Percentiles rank a stretch among this genome's conserved stretches.
Evolutionary conservation across 78 protist species (phyloP).

Genomic region (Chrysochromulina tobinii): DNA sequence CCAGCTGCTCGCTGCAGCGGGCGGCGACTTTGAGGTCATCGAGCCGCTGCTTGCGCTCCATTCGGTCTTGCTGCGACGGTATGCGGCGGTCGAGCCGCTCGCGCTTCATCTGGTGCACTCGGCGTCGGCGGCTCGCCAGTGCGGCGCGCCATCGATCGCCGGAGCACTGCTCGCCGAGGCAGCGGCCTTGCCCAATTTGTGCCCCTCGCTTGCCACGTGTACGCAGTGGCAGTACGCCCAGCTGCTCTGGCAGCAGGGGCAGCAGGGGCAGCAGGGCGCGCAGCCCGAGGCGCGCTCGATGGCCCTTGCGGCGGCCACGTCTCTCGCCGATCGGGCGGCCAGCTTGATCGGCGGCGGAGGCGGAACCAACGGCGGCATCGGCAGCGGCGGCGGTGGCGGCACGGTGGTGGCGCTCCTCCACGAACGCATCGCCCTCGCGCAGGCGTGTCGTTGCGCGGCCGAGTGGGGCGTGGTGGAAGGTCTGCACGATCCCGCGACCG

Average conservation of each 20-base stretch:
- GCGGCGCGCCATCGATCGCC: not conserved
- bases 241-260: not conserved
- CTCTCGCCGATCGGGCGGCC: not conserved
- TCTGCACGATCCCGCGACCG: not conserved
- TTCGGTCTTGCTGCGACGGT: not conserved
- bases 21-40: not conserved
- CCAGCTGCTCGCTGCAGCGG: not conserved
- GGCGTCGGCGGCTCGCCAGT: not conserved
- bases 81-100: not conserved
- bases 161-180: not conserved
- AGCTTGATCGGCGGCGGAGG: not conserved
- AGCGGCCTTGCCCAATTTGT: not conserved
- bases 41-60: slow-evolving; percentile 1
- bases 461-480: not conserved
- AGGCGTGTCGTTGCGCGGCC: not conserved
- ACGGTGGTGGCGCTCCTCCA: too few relatives aligned
- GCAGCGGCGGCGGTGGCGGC: not conserved
- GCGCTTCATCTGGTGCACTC: too few relatives aligned
- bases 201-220: not conserved
- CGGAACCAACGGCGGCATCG: not conserved
- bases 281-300: not conserved
- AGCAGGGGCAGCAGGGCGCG: not conserved
- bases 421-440: not conserved
- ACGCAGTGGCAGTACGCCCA: not conserved
- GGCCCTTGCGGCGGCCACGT: not conserved